Base-by-base conservation (phyloP, 1,284 basidiomycete genomes). In the Ganoderma lucidum region DNA sequence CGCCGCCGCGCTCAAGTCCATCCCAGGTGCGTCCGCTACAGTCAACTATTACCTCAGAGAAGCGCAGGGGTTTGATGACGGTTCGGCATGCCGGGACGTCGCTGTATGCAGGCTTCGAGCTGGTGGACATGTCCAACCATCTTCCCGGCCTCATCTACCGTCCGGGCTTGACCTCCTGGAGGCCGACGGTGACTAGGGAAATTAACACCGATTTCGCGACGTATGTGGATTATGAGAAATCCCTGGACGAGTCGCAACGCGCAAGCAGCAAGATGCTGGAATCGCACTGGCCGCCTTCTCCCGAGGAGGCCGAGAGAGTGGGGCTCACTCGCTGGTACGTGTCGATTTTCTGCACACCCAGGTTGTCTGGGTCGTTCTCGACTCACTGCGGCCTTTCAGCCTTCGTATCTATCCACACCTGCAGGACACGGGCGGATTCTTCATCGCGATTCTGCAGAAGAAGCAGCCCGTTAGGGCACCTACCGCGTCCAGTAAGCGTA, bases 371-470 rank as follows among this genome's bases (percentile, higher is more conserved):
- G 56, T 51, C 48, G 23, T 10, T 39, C 28, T 39, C 5, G 45
- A 17, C 39, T 63, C 9, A 63, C 48, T 59, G 15, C 35, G 65
- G 19, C 59, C 44, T 23, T 10, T 3, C 69, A 96, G 95, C 74
- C 82, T 98, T 78, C 88, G 97, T 59, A 90, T 98, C 71, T 96
- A 98, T 77, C 97, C 98, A 3, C 97, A 99, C 79, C 83, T 98
- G 56, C 97, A 99, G 82, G 94, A 99, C 80, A 96, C 97, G 0
- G 98, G 98, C 14, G 98, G 96, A 0, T 99, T 99, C 84, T 99
- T 98, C 77, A 92, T 99, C 35, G 95, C 96, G 19, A 93, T 98
- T 0, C 82, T 99, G 44, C 89, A 96, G 76, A 88, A 82, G 69
- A 78, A 70, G 65, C 65, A 74, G 8, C 71, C 64, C 5, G 62